A percentile compares a stretch with the other conserved stretches of the same genome.
Conservation (phyloP, 2,329 filamentous ascomycete species). For the Xylaria sp. region DNA sequence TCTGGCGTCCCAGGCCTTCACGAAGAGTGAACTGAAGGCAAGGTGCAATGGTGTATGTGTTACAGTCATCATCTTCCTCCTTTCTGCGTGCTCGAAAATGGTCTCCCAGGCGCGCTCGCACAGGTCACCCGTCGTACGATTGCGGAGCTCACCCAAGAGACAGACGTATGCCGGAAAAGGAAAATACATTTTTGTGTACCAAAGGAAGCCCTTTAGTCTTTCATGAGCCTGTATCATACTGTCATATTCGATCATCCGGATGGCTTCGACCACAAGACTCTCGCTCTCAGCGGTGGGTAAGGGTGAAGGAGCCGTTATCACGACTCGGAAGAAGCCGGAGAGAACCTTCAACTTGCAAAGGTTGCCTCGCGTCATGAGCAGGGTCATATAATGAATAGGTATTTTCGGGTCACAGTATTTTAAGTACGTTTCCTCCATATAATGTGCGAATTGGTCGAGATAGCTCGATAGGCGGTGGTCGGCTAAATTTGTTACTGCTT, state of each 20-base stretch:
- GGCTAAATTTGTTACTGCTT: constrained; percentile 60
- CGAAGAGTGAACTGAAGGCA: constrained; percentile 66
- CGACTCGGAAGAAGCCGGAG: constrained; percentile 63
- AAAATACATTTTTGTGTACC: constrained; percentile 70
- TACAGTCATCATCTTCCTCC: constrained; percentile 61
- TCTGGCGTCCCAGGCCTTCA: constrained; percentile 72
- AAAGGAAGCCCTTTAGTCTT: constrained; percentile 63
- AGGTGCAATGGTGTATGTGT: constrained; percentile 67
- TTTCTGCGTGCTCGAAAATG: constrained; percentile 65
- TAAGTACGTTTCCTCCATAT: constrained; percentile 68
- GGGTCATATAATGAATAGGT: constrained; percentile 68
- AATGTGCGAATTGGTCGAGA: constrained; percentile 63
- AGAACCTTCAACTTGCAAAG: constrained; percentile 68
- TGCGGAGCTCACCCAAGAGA: constrained; percentile 65
- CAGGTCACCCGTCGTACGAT: constrained; percentile 63
- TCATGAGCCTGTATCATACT: constrained; percentile 65
- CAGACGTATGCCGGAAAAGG: constrained; percentile 72
- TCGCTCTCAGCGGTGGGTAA: constrained; percentile 62
- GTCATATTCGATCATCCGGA: constrained; percentile 69
- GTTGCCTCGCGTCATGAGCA: constrained; percentile 66
- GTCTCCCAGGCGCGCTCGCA: constrained; percentile 69
- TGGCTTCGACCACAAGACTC: constrained; percentile 64
- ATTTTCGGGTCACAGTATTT: constrained; percentile 67
- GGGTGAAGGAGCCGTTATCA: constrained; percentile 52
- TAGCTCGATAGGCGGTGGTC: constrained; percentile 62